Conservation (phyloP, 2,329 filamentous ascomycete species). For the Teratosphaeria pseudoeucalypti region DNA sequence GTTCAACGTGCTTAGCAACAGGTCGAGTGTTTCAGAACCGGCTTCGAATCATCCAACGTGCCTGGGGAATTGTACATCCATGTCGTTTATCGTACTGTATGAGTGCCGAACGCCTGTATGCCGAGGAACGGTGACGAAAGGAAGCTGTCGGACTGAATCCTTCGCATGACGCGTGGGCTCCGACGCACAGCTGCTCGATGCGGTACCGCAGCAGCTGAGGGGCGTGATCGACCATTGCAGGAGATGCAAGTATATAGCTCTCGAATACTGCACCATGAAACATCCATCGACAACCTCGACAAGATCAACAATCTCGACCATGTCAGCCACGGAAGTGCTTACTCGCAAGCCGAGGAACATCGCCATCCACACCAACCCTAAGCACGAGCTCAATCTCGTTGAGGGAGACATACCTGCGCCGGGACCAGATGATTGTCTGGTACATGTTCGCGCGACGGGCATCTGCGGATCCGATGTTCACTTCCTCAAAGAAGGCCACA, state of each 20-base stretch:
- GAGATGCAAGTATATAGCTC: not conserved
- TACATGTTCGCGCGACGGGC: slow-evolving; percentile 24
- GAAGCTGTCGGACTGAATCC: not conserved
- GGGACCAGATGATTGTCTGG: slow-evolving; percentile 19
- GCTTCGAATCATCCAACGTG: too few species aligned
- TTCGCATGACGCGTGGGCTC: not conserved
- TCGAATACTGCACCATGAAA: not conserved
- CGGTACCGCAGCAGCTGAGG: not conserved
- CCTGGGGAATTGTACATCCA: too few species aligned
- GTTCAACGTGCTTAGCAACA: too few species aligned
- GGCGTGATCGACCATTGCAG: not conserved
- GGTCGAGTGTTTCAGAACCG: too few species aligned
- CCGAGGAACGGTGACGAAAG: not conserved
- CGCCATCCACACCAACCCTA: slow-evolving; percentile 23
- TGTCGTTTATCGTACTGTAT: too few species aligned
- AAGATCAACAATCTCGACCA: not conserved
- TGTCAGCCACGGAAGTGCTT: slow-evolving; percentile 10
- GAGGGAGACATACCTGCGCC: slow-evolving; percentile 15
- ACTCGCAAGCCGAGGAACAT: slow-evolving; percentile 21
- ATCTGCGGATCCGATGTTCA: slow-evolving; percentile 25
- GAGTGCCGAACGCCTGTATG: not conserved
- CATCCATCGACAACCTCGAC: not conserved
- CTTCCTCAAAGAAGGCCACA: slow-evolving; percentile 23
- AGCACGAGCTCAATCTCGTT: slow-evolving; percentile 21
- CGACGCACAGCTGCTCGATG: not conserved